phyloP scores from a whole-genome alignment of 768 basidiomycete species.

The Pholiota conissans region DNA sequence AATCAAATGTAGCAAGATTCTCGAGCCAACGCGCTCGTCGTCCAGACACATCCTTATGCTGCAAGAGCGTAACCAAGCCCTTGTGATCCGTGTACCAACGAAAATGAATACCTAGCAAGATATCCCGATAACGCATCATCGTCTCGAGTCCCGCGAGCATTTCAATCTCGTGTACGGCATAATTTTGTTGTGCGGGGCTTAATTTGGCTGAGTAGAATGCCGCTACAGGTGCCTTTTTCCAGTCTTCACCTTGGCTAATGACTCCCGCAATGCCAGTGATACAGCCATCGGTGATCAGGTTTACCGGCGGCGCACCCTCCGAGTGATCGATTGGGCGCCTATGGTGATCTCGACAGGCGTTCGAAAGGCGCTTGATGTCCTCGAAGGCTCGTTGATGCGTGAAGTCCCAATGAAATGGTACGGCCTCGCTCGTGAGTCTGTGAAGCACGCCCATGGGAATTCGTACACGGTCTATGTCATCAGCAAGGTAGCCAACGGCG shows the following conservation, averaged over 20 bases:
- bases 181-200: conserved; percentile 35
- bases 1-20: conserved; percentile 18
- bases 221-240: conserved; percentile 21
- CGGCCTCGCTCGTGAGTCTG: conserved; percentile 20
- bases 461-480: conserved; percentile 28
- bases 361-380: conserved; percentile 27
- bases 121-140: conserved; percentile 24
- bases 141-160: conserved; percentile 33
- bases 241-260: conserved; percentile 19
- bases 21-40: conserved; percentile 37
- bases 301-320: conserved; percentile 18
- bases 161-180: conserved; percentile 37
- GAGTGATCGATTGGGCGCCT: conserved; percentile 20
- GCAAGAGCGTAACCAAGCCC: conserved; percentile 22
- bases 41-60: conserved; percentile 29
- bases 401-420: conserved; percentile 26
- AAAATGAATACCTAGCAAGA: conserved; percentile 29
- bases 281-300: conserved; percentile 30
- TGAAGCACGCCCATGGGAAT: conserved; percentile 38
- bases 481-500: conserved; percentile 28
- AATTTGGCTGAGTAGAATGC: conserved; percentile 37
- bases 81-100: conserved; percentile 28
- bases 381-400: conserved; percentile 36
- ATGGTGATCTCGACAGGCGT: conserved; percentile 20
- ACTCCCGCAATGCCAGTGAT: conserved; percentile 27